Evolutionary conservation across 768 basidiomycete genomes (phyloP).

Genomic region (Hortiboletus flavorubellus): DNA sequence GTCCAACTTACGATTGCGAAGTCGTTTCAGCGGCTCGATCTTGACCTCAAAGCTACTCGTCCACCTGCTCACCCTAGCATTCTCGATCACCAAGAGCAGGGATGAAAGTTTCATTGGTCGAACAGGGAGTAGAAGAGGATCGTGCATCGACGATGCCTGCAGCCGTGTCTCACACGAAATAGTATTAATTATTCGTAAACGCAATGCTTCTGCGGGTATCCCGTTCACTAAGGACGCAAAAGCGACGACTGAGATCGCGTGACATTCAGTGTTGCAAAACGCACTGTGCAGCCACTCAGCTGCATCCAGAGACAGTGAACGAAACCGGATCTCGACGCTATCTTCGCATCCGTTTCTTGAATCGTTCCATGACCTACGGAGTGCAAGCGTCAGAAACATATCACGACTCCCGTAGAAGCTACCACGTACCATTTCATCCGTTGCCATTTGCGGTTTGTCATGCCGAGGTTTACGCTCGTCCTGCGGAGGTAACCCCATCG

Average conservation of each 20-base stretch:
- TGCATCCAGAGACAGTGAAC: slow-evolving; percentile 25
- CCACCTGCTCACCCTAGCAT: no score
- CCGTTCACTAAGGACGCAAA: no score
- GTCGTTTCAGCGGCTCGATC: no score
- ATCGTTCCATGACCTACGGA: slow-evolving; percentile 88
- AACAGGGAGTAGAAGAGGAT: no score
- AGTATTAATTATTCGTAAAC: no score
- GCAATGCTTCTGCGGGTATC: no score
- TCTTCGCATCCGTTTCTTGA: slow-evolving; percentile 94
- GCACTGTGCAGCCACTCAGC: background rate
- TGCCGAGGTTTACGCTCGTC: slow-evolving; percentile 39
- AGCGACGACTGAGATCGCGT: background rate
- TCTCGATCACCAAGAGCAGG: no score
- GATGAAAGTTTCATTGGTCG: no score
- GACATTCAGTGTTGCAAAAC: background rate
- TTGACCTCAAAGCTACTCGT: no score
- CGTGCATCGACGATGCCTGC: no score
- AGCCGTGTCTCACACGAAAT: no score
- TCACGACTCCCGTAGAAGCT: background rate
- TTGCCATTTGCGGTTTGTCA: slow-evolving; percentile 75
- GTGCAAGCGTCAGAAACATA: background rate
- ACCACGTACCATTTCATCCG: slow-evolving; percentile 77
- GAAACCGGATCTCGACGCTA: slow-evolving; percentile 28
- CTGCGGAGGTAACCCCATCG: slow-evolving; percentile 67
- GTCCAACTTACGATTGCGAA: no score